Base-by-base conservation (phyloP, 2,329 filamentous ascomycete genomes). In the Ilyonectria mors-panacis region DNA sequence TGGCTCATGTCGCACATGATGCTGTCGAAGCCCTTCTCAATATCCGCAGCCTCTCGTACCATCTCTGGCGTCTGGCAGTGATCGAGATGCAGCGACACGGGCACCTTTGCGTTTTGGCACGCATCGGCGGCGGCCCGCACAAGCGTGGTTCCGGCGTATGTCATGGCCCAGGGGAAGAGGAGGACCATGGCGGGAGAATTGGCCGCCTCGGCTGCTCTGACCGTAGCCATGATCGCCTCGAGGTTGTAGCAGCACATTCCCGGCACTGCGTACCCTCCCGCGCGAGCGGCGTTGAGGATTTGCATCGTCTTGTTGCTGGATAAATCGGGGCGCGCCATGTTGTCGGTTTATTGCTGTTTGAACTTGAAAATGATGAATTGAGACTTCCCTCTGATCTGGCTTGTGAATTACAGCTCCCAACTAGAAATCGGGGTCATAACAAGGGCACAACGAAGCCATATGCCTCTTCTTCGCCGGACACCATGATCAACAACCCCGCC, bases 1-100 rank as follows among this genome's bases (percentile, higher is more conserved):
- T 93, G 91, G 67, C 85, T 89, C 91, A 93, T 94, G 79, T 94
- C 92, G 0, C 93, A 89, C 92, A 94, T 93, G 78, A 94, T 93
- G 63, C 84, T 87, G 76, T 93, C 91, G 71, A 93, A 93, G 51
- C 63, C 63, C 6, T 37, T n/a, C n/a, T 63, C 48, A 2, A 72
- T 64, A 39, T 72, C 69, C 2, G 88, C 88, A 0, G 89, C 89
- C 0, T 80, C 80, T 2, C 85, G 84, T 59, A 92, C 89, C n/a
- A 89, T 85, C 64, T 86, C 86, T 9, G 87, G 85, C 6, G 85
- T 85, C 74, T 92, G 90, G 6, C 88, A 88, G 78, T 92, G 90
- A 80, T 93, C 90, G 73, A 93, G 85, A 78, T 92, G 90, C 13
- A 92, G 80, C 2, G 85, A 83, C 17, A 92, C 80, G 6, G 90